Conservation (phyloP, 2,329 filamentous ascomycete species). For the Shiraia sp. region DNA sequence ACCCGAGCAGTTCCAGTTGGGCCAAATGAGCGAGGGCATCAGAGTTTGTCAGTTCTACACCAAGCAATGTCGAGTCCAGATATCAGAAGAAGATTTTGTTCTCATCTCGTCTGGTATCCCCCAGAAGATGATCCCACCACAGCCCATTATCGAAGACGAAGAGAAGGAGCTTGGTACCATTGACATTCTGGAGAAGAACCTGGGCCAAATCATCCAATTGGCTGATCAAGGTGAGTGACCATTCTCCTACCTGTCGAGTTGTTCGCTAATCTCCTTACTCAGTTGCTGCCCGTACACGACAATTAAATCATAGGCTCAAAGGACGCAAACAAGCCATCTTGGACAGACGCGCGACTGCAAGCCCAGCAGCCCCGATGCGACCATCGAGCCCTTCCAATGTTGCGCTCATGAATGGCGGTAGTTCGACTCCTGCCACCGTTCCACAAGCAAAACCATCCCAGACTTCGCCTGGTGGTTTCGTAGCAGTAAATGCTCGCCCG, state of each 20-base stretch:
- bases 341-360: conserved; percentile 61
- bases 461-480: conserved; percentile 57
- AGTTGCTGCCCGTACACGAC: conserved; percentile 72
- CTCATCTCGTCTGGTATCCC: conserved; percentile 81
- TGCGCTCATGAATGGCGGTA: conserved; percentile 47
- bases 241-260: neutral
- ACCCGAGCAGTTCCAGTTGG: conserved; percentile 75
- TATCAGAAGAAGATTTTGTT: conserved; percentile 84
- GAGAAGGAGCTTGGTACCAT: conserved; percentile 81
- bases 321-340: conserved; percentile 74
- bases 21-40: conserved; percentile 68
- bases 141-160: conserved; percentile 84
- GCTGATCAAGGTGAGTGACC: conserved; percentile 69
- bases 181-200: conserved; percentile 79
- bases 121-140: conserved; percentile 78
- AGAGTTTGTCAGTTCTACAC: conserved; percentile 80
- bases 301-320: conserved; percentile 80
- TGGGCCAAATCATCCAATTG: conserved; percentile 76
- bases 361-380: conserved; percentile 39
- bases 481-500: conserved; percentile 61
- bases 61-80: conserved; percentile 80
- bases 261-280: conserved; percentile 13
- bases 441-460: conserved; percentile 23
- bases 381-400: conserved; percentile 47
- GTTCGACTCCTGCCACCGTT: conserved; percentile 18